Evolutionary conservation across 2,329 filamentous ascomycete genomes (phyloP), one percentile per base, ranked within the genome.

Genomic region (Fusarium fracticaudum): DNA sequence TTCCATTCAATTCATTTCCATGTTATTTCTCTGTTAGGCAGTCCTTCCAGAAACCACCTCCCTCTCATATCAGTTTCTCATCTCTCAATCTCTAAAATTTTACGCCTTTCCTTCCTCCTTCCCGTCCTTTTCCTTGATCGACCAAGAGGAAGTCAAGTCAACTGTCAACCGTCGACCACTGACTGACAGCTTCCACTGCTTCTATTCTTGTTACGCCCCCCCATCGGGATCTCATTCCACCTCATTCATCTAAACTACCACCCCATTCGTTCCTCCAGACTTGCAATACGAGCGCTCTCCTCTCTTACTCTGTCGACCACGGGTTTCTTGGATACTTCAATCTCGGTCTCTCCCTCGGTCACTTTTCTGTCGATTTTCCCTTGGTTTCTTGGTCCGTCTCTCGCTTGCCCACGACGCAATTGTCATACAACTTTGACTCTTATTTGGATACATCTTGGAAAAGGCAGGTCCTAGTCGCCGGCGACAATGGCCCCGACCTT

Each of bases 401-500:
- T 73, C 57, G 59, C 47, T 57, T 64, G 63, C 48, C 31, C 54
- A 61, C 64, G 43, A 69, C 66, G n/a, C 45, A 33, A 45, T 55
- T 31, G 33, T 26, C 45, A 60, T 31, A 69, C 73, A 53, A 44
- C 33, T 54, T 55, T 67, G 54, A 53, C 37, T 59, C 31, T 69
- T 64, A 37, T 59, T 57, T 60, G 24, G 51, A 59, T 51, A 41
- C 47, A 58, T 47, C 48, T 59, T 67, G 38, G 62, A 61, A 64
- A 73, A 45, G 64, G 60, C 44, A 76, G 67, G 55, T 70, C 63
- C 64, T 59, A 73, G 61, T 76, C 61, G 75, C 68, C 59, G 72
- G 68, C 74, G 75, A 71, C 73, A 74, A 91, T 91, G 89, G 85
- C 88, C 64, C 88, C 89, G 40, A 84, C 91, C 48, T 94, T 97